These are phyloP conservation scores for Salvia hispanica DNA, from an alignment of 257 asterid species.

Conservation along the genomic window DNA sequence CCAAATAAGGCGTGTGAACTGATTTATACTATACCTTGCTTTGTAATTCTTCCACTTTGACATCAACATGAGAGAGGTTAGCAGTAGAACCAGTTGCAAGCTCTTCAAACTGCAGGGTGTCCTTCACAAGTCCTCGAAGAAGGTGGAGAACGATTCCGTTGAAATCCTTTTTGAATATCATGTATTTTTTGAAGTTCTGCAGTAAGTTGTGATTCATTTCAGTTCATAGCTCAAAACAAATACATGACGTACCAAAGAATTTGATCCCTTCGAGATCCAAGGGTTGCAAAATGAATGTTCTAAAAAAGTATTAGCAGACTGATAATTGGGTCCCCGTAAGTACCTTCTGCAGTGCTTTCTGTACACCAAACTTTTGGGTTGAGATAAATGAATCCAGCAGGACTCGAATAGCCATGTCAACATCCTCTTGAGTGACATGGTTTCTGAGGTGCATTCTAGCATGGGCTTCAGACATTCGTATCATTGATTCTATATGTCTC, in stretches of 20 bases:
- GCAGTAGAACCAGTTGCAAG: conserved; percentile 57
- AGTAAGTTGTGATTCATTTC: conserved; percentile 28
- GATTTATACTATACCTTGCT: conserved; percentile 63
- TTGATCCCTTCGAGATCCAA: too few relatives aligned
- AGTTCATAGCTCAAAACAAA: not conserved
- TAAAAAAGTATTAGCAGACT: not conserved
- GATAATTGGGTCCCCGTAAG: not conserved
- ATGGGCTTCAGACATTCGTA: conserved; percentile 98
- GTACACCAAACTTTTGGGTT: conserved; percentile 93
- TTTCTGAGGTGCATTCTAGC: conserved; percentile 96
- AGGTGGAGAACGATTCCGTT: conserved; percentile 74
- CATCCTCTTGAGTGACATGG: conserved; percentile 97
- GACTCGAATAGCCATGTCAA: conserved; percentile 96
- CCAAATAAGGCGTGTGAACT: not conserved
- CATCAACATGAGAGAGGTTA: conserved; percentile 58
- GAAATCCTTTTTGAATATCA: conserved; percentile 90
- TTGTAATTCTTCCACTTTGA: conserved; percentile 81
- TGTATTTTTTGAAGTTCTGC: conserved; percentile 89
- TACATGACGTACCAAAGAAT: not conserved
- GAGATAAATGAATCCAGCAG: conserved; percentile 89
- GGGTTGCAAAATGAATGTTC: not conserved
- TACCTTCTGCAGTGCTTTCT: conserved; percentile 96
- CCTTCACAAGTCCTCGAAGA: conserved; percentile 81
- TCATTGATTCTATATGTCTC: conserved; percentile 96
- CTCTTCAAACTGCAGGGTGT: conserved; percentile 68